These are phyloP conservation scores for Paratrypanosoma confusum DNA, from an alignment of 208 protist genomes.

Conservation along the genomic window DNA sequence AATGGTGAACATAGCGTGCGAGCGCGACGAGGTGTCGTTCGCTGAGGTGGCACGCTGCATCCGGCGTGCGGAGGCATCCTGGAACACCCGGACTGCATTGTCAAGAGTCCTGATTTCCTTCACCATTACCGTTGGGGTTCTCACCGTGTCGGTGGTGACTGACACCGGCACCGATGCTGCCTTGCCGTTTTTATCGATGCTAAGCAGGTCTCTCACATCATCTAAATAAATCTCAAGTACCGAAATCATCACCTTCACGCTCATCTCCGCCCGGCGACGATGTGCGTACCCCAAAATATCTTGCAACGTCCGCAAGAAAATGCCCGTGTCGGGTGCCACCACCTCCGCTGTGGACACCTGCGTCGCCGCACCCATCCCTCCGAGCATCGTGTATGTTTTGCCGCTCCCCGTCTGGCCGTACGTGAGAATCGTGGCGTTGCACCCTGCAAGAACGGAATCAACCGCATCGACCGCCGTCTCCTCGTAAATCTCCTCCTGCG, in stretches of 20 bases:
- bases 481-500: slow-evolving; percentile 87
- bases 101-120: slow-evolving; percentile 54
- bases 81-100: slow-evolving; percentile 59
- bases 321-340: slow-evolving; percentile 68
- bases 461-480: slow-evolving; percentile 73
- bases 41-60: slow-evolving; percentile 60
- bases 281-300: slow-evolving; percentile 68
- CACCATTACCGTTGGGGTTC: slow-evolving; percentile 50
- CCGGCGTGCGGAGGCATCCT: slow-evolving; percentile 55
- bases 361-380: slow-evolving; percentile 49
- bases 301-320: slow-evolving; percentile 78
- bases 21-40: slow-evolving; percentile 84
- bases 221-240: slow-evolving; percentile 86
- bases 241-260: slow-evolving; percentile 72
- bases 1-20: slow-evolving; percentile 87
- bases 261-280: slow-evolving; percentile 30
- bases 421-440: slow-evolving; percentile 67
- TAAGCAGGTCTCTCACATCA: slow-evolving; percentile 75
- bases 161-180: slow-evolving; percentile 14
- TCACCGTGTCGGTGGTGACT: slow-evolving; percentile 59
- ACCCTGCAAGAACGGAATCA: slow-evolving; percentile 65
- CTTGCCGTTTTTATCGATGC: slow-evolving; percentile 20
- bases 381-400: slow-evolving; percentile 82
- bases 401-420: slow-evolving; percentile 90
- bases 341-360: slow-evolving; percentile 34